Conservation (phyloP, 1,284 basidiomycete genomes). For the Amylostereum areolatum region DNA sequence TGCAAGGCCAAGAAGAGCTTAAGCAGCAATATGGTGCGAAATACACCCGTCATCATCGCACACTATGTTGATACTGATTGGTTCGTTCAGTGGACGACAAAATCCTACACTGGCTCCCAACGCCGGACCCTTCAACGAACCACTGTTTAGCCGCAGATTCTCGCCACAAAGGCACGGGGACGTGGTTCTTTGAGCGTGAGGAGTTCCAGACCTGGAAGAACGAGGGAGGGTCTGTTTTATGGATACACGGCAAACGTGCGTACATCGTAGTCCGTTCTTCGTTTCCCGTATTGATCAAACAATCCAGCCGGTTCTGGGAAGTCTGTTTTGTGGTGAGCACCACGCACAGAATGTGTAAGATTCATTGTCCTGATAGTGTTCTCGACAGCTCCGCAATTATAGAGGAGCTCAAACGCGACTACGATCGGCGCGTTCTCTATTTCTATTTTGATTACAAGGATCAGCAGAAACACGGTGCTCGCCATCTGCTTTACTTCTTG, state of each 20-base stretch:
- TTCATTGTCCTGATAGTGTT: too few species aligned
- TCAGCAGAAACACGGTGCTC: background rate
- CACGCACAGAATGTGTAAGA: too few species aligned
- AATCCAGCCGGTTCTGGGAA: too few species aligned
- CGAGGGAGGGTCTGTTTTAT: background rate
- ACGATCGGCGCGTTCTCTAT: too few species aligned
- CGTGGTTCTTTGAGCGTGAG: slow-evolving; percentile 1
- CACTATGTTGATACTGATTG: background rate
- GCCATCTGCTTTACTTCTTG: background rate
- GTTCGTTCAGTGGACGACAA: background rate
- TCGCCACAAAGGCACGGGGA: background rate
- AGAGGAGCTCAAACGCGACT: too few species aligned
- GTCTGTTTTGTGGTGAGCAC: too few species aligned
- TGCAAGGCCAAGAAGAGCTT: background rate
- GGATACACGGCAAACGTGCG: slow-evolving; percentile 5
- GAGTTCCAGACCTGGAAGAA: slow-evolving; percentile 1
- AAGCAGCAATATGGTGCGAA: background rate
- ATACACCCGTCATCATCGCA: background rate
- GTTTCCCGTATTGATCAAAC: too few species aligned
- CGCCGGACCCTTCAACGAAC: slow-evolving; percentile 3
- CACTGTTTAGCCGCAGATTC: background rate
- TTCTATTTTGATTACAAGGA: slow-evolving; percentile 1
- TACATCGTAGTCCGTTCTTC: too few species aligned
- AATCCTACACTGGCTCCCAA: background rate
- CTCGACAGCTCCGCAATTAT: too few species aligned